Evolutionary conservation across 768 basidiomycete species (phyloP).

Genomic region (Rhodotorula kratochvilovae): DNA sequence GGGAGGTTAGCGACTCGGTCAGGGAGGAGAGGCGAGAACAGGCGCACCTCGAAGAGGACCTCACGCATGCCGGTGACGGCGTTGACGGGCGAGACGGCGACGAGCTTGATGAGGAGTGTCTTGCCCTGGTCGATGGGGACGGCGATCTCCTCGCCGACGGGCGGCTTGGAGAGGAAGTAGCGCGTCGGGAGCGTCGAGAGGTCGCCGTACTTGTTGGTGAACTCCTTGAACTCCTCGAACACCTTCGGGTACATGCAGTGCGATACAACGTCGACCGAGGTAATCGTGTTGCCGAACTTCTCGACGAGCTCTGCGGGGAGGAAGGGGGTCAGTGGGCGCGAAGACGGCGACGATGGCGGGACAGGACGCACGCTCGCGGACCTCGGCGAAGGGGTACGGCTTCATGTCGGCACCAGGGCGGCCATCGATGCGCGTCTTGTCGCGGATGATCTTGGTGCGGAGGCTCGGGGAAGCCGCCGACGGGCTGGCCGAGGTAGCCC

Average conservation of each 20-base stretch:
- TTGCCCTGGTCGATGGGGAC: conserved; percentile 71
- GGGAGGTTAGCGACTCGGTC: background rate
- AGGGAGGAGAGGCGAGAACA: background rate
- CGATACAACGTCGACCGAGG: conserved; percentile 84
- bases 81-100: conserved; percentile 90
- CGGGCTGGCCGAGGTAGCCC: conserved; percentile 91
- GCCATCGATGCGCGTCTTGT: conserved; percentile 86
- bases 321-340: too few species aligned
- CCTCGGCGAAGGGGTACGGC: conserved; percentile 91
- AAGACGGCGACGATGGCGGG: background rate
- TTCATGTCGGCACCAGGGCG: conserved; percentile 84
- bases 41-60: conserved; percentile 72
- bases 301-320: conserved; percentile 56
- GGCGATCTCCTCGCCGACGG: conserved; percentile 79
- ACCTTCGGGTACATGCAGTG: conserved; percentile 99
- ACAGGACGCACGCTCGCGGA: conserved; percentile 51
- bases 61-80: conserved; percentile 88
- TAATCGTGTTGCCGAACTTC: conserved; percentile 93
- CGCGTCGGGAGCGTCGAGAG: conserved; percentile 69
- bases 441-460: conserved; percentile 82
- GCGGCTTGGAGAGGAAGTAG: conserved; percentile 90
- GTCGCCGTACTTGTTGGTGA: conserved; percentile 79
- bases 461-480: conserved; percentile 98
- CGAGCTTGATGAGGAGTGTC: conserved; percentile 89
- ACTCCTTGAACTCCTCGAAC: conserved; percentile 85